phyloP scores from a whole-genome alignment of 805 yeast species.

The Pichia nanzhaoensis region DNA sequence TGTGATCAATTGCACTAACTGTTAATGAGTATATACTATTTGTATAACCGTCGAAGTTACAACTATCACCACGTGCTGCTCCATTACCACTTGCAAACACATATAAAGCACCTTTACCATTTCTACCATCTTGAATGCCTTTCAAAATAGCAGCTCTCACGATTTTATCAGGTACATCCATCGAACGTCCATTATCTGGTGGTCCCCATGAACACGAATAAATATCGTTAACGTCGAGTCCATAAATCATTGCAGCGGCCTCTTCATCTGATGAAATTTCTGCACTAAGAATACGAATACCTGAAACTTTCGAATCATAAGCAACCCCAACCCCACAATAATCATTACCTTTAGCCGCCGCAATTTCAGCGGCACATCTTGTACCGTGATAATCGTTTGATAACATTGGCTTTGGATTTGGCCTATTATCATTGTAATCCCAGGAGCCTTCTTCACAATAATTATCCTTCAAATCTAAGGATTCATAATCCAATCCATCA shows the following conservation, averaged over 20 bases:
- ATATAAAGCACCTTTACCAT: conserved; percentile 75
- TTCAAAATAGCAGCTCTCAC: conserved; percentile 79
- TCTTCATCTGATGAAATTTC: conserved; percentile 79
- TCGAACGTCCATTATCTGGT: conserved; percentile 79
- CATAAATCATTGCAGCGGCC: conserved; percentile 80
- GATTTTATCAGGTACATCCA: conserved; percentile 75
- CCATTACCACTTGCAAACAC: conserved; percentile 98
- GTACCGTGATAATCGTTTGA: conserved; percentile 91
- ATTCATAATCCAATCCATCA: conserved; percentile 86
- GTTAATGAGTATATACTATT: conserved; percentile 93
- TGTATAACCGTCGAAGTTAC: conserved; percentile 97
- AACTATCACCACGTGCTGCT: conserved; percentile 72
- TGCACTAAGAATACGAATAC: conserved; percentile 83
- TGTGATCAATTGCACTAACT: conserved; percentile 86
- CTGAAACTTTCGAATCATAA: conserved; percentile 76
- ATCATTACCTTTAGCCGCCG: conserved; percentile 73
- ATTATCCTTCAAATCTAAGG: conserved; percentile 62
- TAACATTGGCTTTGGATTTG: conserved; percentile 74
- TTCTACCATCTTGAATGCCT: conserved; percentile 78
- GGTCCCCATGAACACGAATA: conserved; percentile 99
- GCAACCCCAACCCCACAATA: conserved; percentile 98
- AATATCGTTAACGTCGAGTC: conserved; percentile 78
- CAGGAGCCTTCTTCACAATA: conserved; percentile 79
- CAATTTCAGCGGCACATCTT: conserved; percentile 96
- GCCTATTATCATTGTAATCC: conserved; percentile 78